A percentile compares a stretch with the other conserved stretches of the same genome.
These are phyloP conservation scores for Sisymbrium altissimum DNA, from an alignment of 345 rosid genomes.

Conservation along the genomic window DNA sequence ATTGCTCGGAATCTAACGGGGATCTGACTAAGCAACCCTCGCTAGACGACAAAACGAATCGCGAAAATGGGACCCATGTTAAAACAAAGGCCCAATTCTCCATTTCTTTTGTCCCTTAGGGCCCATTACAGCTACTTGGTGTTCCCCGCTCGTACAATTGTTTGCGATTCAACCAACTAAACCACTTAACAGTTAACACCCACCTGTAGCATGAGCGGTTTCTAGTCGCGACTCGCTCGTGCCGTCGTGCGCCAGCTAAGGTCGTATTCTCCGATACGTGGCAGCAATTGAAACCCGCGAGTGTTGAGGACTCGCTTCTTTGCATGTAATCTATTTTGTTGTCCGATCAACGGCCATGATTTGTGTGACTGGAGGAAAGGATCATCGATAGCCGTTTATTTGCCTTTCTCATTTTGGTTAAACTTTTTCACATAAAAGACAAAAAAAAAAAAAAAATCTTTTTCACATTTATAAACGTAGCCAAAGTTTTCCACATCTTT, in stretches of 20 bases:
- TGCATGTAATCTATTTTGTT: neutral
- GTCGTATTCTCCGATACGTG: neutral
- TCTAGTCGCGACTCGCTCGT: neutral
- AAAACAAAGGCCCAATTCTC: slow-evolving; percentile 11
- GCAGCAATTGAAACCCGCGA: neutral
- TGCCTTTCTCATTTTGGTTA: no score
- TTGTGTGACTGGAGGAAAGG: neutral
- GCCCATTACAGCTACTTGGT: slow-evolving; percentile 13
- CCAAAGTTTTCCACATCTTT: neutral
- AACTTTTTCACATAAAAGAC: no score
- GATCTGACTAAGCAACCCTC: slow-evolving; percentile 28
- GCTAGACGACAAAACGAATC: slow-evolving; percentile 26
- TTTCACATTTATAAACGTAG: no score
- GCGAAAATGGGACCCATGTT: neutral
- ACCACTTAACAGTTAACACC: neutral
- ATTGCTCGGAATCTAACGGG: slow-evolving; percentile 16
- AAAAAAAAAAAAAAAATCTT: no score
- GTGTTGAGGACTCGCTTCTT: neutral
- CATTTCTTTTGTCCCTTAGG: neutral
- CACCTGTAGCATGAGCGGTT: neutral
- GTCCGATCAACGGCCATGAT: neutral
- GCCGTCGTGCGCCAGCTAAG: neutral
- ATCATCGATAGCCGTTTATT: no score
- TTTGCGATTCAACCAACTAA: neutral
- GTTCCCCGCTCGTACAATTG: neutral